Evolutionary conservation across 2,329 filamentous ascomycete genomes (phyloP), one percentile per base, ranked within the genome.

Genomic region (Diaporthe aspalathi): DNA sequence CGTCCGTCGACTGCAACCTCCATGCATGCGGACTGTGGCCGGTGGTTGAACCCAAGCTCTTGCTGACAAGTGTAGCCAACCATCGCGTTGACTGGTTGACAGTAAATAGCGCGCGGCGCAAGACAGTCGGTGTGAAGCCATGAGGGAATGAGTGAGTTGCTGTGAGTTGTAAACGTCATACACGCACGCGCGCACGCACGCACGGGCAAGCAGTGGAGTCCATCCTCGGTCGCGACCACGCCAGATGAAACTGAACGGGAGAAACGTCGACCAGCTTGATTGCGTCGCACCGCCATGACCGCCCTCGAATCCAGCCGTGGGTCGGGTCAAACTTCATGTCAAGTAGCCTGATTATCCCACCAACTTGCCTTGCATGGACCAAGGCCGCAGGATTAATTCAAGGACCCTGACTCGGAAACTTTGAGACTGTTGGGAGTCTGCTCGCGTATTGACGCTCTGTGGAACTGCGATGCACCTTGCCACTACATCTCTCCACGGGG

Each of bases 81-180:
- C 38, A 62, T 32, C 5, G 45, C 29, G 49, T 56, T 56, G 57
- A 35, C 38, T n/a, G n/a, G n/a, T n/a, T n/a, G n/a, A n/a, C n/a
- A 32, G 35, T 52, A 29, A 47, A 66, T 69, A 24, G 53, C 43
- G 56, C 52, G 9, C 5, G 32, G 32, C 32, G 32, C 5, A 35
- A 35, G 17, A 56, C 57, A 71, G 70, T 71, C 70, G 56, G 65
- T 63, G 70, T 69, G 43, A 57, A 22, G 5, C 38, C 12, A 3
- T 45, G 14, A 7, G 35, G 40, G 16, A 38, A 27, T 29, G 52
- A 11, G 29, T 40, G 9, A 49, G 12, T 3, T 47, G 29, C 45
- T 38, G 32, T 38, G 43, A 16, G 38, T n/a, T 49, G 53, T 43
- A 43, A 49, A 49, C 57, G 57, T 49, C 57, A 63, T 40, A 47